Evolutionary conservation across 768 basidiomycete genomes (phyloP).

Genomic region (Lanmaoa rubissima): DNA sequence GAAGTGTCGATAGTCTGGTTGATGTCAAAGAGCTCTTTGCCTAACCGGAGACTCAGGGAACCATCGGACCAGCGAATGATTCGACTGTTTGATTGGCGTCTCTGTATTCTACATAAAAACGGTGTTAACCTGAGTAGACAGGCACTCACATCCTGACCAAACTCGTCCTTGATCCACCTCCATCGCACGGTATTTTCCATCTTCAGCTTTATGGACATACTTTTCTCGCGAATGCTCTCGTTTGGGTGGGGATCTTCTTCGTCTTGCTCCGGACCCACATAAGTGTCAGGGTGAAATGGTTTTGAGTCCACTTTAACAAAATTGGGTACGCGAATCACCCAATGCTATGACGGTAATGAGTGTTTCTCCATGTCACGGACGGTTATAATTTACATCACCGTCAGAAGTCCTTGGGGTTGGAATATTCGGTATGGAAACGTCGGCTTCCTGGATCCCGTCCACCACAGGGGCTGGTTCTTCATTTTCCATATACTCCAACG

Average conservation of each 20-base stretch:
- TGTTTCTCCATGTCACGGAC: background rate
- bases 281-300: constrained; percentile 86
- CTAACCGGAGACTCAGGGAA: constrained; percentile 82
- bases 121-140: background rate
- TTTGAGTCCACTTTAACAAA: constrained; percentile 88
- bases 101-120: constrained; percentile 40
- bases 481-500: constrained; percentile 81
- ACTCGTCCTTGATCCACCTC: constrained; percentile 84
- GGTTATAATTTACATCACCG: constrained; percentile 59
- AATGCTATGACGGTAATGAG: constrained; percentile 46
- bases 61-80: constrained; percentile 97
- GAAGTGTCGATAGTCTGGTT: constrained; percentile 77
- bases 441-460: constrained; percentile 59
- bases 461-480: constrained; percentile 58
- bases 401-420: constrained; percentile 79
- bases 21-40: constrained; percentile 93
- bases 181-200: constrained; percentile 95
- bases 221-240: constrained; percentile 69
- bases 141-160: constrained; percentile 69
- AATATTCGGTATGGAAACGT: constrained; percentile 83
- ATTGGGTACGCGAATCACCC: constrained; percentile 93
- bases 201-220: constrained; percentile 81
- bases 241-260: constrained; percentile 56
- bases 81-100: constrained; percentile 84
- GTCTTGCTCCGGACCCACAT: constrained; percentile 80